Evolutionary conservation across 345 rosid genomes (phyloP).

Genomic region (Raphanus sativus): DNA sequence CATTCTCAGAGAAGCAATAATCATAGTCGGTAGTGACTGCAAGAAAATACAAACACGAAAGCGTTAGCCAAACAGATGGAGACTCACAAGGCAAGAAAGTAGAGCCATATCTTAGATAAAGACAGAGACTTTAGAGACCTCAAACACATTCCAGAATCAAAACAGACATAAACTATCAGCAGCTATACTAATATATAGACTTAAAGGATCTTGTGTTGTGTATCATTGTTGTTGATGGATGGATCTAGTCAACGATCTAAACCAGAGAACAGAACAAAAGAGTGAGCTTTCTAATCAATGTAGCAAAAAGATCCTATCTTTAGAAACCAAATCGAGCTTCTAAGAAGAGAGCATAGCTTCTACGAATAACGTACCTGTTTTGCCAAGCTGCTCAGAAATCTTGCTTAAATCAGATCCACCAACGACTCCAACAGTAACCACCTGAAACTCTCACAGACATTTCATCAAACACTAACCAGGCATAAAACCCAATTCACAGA

Average conservation of each 20-base stretch:
- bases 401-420: constrained; percentile 94
- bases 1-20: constrained; percentile 94
- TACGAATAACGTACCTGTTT: constrained; percentile 49
- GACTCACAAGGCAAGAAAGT: neutral
- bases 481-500: neutral
- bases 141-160: neutral
- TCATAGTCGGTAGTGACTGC: constrained; percentile 85
- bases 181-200: neutral
- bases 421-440: constrained; percentile 83
- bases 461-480: constrained; percentile 16
- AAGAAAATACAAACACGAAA: constrained; percentile 12
- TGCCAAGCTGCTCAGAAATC: constrained; percentile 95
- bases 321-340: neutral
- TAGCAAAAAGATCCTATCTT: neutral
- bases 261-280: constrained; percentile 5
- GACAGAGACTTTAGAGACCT: constrained; percentile 1
- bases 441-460: constrained; percentile 47
- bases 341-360: neutral
- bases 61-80: neutral
- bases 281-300: neutral
- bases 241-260: constrained; percentile 6
- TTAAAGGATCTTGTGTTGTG: neutral
- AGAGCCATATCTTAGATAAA: constrained; percentile 12
- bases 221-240: neutral
- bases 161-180: no score